These are phyloP conservation scores for Dendrothele bispora DNA, from an alignment of 768 basidiomycete species.

Conservation along the genomic window DNA sequence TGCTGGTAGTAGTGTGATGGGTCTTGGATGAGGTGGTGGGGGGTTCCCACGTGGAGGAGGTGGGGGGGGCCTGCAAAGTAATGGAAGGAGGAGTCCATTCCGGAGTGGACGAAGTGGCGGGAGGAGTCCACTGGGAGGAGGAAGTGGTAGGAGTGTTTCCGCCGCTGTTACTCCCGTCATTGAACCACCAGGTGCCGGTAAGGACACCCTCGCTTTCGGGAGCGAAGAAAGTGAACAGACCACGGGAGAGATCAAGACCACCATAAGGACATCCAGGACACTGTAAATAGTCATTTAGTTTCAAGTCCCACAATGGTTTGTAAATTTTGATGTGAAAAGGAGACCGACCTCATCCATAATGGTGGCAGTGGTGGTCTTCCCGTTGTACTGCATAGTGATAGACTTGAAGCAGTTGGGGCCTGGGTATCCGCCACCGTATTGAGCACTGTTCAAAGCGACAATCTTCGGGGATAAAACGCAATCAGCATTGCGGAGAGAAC, in stretches of 20 bases:
- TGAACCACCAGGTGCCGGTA: slow-evolving; percentile 49
- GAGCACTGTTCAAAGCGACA: slow-evolving; percentile 16
- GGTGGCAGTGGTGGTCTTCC: slow-evolving; percentile 55
- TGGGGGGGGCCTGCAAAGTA: slow-evolving; percentile 10
- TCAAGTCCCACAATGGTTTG: too few species aligned
- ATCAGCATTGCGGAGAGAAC: background rate
- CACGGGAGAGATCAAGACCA: slow-evolving; percentile 61
- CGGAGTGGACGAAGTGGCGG: slow-evolving; percentile 5
- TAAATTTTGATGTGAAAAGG: too few species aligned
- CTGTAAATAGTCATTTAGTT: slow-evolving; percentile 28
- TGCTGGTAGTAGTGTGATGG: background rate
- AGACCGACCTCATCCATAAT: slow-evolving; percentile 61
- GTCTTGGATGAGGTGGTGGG: slow-evolving; percentile 18
- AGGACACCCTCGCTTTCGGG: slow-evolving; percentile 42
- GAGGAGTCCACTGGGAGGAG: slow-evolving; percentile 13
- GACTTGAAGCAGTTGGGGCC: slow-evolving; percentile 53
- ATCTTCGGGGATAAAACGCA: background rate
- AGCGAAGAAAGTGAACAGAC: slow-evolving; percentile 57
- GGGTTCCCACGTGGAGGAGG: slow-evolving; percentile 9
- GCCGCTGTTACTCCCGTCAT: slow-evolving; percentile 20
- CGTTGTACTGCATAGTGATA: slow-evolving; percentile 62
- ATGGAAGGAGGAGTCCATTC: slow-evolving; percentile 17
- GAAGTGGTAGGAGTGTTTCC: slow-evolving; percentile 21
- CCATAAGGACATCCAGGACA: slow-evolving; percentile 63
- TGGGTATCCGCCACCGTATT: slow-evolving; percentile 50